Percentiles rank a stretch among this genome's conserved stretches.
phyloP scores from a whole-genome alignment of 2,329 filamentous ascomycete genomes.

The Cephalotrichum gorgonifer region DNA sequence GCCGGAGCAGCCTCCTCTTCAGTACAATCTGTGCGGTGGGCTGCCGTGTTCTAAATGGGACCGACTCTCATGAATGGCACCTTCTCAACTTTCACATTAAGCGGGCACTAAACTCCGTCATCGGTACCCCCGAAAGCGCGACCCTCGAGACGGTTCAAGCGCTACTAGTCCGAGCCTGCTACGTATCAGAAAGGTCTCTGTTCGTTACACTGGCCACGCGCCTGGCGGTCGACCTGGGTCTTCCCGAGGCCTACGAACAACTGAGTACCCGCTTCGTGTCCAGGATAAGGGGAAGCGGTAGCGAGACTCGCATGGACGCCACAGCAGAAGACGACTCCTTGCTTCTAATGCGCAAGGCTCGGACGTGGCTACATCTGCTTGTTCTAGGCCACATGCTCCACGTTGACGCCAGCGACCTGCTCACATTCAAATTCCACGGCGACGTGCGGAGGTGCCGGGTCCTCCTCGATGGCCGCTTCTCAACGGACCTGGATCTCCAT shows the following conservation, averaged over 20 bases:
- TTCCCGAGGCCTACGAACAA: conserved; percentile 31
- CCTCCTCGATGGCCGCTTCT: conserved; percentile 28
- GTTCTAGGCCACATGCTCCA: conserved; percentile 40
- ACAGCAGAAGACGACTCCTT: conserved; percentile 9
- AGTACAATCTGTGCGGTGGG: conserved; percentile 41
- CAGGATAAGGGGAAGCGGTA: neutral
- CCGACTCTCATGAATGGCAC: conserved; percentile 26
- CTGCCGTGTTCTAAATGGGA: conserved; percentile 30
- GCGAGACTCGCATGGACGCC: conserved; percentile 10
- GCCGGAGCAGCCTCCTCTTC: conserved; percentile 37
- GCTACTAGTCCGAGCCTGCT: conserved; percentile 39
- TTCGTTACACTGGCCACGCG: conserved; percentile 37
- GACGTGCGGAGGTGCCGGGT: conserved; percentile 34
- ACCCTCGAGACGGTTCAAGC: conserved; percentile 40
- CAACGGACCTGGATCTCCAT: conserved; percentile 36
- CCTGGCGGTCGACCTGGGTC: conserved; percentile 36
- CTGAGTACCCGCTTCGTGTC: conserved; percentile 15
- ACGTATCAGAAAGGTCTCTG: conserved; percentile 39
- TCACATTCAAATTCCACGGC: conserved; percentile 22
- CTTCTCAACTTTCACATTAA: conserved; percentile 32
- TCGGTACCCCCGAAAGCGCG: conserved; percentile 14
- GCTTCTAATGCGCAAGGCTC: conserved; percentile 27
- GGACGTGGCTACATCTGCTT: conserved; percentile 41
- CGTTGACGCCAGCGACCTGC: conserved; percentile 23
- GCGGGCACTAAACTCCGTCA: conserved; percentile 28